These are phyloP conservation scores for Entelexis sorbosivorans DNA, from an alignment of 1,139 yeast genomes.

Conservation along the genomic window DNA sequence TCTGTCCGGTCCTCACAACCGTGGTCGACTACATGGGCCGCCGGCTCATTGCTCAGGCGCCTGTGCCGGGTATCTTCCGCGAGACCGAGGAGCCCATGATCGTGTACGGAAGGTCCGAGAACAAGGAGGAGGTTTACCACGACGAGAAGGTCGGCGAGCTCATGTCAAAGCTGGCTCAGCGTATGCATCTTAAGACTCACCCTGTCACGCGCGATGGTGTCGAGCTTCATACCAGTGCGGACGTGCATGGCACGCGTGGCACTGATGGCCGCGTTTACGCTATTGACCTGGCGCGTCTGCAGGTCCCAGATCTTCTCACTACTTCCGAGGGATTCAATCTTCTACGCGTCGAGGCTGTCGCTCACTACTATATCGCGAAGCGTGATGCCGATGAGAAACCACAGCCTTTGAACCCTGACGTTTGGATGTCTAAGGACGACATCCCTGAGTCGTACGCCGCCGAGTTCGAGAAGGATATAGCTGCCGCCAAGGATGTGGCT, in stretches of 20 bases:
- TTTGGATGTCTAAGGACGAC: constrained; percentile 37
- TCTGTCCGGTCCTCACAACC: constrained; percentile 65
- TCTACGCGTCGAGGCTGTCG: constrained; percentile 76
- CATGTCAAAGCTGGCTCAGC: constrained; percentile 54
- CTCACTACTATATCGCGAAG: constrained; percentile 38
- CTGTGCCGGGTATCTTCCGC: constrained; percentile 89
- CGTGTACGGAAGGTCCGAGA: constrained; percentile 65
- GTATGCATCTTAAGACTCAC: constrained; percentile 69
- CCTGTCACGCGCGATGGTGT: constrained; percentile 36
- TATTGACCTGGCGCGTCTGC: constrained; percentile 70
- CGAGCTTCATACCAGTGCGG: constrained; percentile 57
- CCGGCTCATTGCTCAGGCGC: constrained; percentile 83
- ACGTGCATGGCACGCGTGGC: constrained; percentile 77
- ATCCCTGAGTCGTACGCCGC: constrained; percentile 32
- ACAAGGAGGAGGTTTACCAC: constrained; percentile 40
- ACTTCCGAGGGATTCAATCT: constrained; percentile 53
- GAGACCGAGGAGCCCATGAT: constrained; percentile 42
- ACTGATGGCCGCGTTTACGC: constrained; percentile 76
- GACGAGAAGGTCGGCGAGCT: constrained; percentile 44
- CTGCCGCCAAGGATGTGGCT: constrained; percentile 57
- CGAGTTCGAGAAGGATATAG: constrained; percentile 40
- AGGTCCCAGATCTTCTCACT: constrained; percentile 76
- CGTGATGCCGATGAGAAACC: constrained; percentile 34
- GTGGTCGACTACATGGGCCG: constrained; percentile 84
- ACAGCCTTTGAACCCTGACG: constrained; percentile 60